phyloP scores from a whole-genome alignment of 345 rosid genomes.

The Camelina sativa region DNA sequence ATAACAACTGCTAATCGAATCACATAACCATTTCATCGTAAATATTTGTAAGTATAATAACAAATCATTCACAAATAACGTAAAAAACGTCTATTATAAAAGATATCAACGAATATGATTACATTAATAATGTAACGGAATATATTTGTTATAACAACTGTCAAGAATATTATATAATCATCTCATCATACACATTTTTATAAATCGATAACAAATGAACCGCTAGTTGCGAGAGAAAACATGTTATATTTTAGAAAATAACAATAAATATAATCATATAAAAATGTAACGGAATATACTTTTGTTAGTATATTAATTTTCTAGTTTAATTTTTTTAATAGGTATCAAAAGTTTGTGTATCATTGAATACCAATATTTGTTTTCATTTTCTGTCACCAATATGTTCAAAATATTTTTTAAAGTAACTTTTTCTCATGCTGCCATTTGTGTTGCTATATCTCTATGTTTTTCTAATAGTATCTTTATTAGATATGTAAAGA shows the following conservation, averaged over 20 bases:
- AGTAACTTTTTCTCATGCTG: background rate
- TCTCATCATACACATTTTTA: background rate
- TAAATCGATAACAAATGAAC: background rate
- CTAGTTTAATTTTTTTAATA: background rate
- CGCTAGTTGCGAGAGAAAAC: background rate
- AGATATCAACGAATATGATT: background rate
- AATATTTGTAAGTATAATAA: background rate
- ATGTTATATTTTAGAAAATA: background rate
- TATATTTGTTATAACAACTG: background rate
- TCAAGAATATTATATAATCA: background rate
- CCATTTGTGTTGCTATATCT: background rate
- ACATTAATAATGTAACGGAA: background rate
- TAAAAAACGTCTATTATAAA: background rate
- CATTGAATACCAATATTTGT: too few relatives aligned
- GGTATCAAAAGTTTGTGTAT: background rate
- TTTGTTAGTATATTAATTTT: background rate
- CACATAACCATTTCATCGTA: background rate
- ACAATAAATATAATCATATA: background rate
- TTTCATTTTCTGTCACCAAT: background rate
- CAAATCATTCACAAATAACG: background rate
- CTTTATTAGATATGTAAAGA: background rate
- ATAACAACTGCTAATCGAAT: background rate
- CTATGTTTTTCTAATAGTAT: background rate
- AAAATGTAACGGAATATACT: background rate
- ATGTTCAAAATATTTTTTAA: background rate